Conservation (phyloP, 768 basidiomycete species). For the Gymnopilus junonius region DNA sequence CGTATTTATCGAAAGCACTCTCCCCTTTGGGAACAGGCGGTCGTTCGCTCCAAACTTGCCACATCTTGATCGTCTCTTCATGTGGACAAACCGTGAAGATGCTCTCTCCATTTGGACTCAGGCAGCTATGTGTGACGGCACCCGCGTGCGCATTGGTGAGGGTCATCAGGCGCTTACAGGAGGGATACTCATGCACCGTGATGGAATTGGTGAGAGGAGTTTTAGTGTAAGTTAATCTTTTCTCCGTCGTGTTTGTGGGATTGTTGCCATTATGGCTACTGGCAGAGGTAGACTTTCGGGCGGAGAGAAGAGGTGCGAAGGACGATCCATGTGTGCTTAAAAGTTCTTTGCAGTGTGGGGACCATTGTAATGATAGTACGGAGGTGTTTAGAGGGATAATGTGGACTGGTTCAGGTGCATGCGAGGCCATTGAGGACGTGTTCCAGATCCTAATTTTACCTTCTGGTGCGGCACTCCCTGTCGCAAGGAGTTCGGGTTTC, state of each 20-base stretch:
- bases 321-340: conserved; percentile 84
- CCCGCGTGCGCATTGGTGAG: conserved; percentile 60
- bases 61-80: conserved; percentile 76
- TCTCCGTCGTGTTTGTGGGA: neutral
- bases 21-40: conserved; percentile 35
- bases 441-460: conserved; percentile 58
- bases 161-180: conserved; percentile 50
- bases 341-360: conserved; percentile 85
- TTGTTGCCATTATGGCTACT: neutral
- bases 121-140: conserved; percentile 61
- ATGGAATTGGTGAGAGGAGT: conserved; percentile 68
- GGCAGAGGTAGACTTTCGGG: conserved; percentile 33
- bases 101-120: conserved; percentile 64
- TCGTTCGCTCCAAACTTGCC: conserved; percentile 64
- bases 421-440: conserved; percentile 28
- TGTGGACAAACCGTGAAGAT: conserved; percentile 66
- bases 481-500: conserved; percentile 78
- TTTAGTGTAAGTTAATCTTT: conserved; percentile 15
- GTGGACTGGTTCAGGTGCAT: conserved; percentile 43
- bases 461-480: conserved; percentile 56
- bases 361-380: conserved; percentile 70
- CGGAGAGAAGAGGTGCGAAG: conserved; percentile 39
- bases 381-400: conserved; percentile 83
- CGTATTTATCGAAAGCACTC: conserved; percentile 51
- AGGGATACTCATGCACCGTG: conserved; percentile 78